Base-by-base conservation (phyloP, 2,329 filamentous ascomycete species). In the Neofusicoccum sp. region DNA sequence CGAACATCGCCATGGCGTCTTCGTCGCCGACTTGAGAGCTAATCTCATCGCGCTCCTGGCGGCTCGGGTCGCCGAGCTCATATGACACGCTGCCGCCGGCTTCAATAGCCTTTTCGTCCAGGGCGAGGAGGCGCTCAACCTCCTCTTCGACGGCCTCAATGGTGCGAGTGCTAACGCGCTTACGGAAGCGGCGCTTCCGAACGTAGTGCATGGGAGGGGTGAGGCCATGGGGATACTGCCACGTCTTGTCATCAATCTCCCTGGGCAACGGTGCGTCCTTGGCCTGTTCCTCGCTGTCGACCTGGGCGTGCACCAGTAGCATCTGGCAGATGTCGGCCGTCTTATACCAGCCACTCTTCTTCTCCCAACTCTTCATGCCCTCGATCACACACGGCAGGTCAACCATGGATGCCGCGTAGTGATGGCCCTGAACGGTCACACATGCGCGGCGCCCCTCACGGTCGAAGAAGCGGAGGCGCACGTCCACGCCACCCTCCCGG, bases 361-460 rank as follows among this genome's bases (percentile, higher is more conserved):
- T 88, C 72, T 96, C 92, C 90, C 91, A 96, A 62, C 89, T 93
- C 80, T 96, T 96, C 89, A 95, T 92, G 6, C 87, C 89, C 72
- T 96, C 92, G 4, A 93, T 87, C 61, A 96, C 90, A 62, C 90
- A 95, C 0, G 92, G 92, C 33, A 96, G 77, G 67, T 96, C 91
- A 7, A 96, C 87, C 72, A 96, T 80, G 20, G 88, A 84, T 26
- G 89, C 91, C 0, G 90, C 92, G 71, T 91, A 96, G 51, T 84
- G 80, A 56, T 85, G 83, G 4, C 86, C 86, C 63, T 87, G 85
- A 63, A 96, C 83, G 3, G 81, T 86, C 34, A 96, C 75, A 64
- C 90, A 79, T 1, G 89, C 88, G n/a, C 91, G 85, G 56, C 91
- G 84, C 43, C 88, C 86, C 51, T 91, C 89, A 70, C 79, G 66